These are phyloP conservation scores for Chlorella sp. DNA, from an alignment of 139 green algal species.

Conservation along the genomic window DNA sequence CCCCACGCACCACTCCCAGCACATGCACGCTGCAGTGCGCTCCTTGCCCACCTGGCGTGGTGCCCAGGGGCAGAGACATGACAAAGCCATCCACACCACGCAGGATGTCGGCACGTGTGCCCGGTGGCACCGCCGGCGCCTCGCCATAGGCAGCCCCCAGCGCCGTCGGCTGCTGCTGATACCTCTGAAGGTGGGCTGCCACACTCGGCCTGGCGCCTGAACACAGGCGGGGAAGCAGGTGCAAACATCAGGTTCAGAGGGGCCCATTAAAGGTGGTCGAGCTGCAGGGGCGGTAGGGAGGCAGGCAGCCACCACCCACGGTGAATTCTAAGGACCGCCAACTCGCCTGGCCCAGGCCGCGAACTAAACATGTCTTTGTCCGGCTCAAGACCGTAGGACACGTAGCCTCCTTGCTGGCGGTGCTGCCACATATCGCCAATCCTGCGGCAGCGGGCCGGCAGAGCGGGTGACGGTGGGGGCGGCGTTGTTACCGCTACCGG, in stretches of 20 bases:
- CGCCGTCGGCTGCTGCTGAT: not conserved
- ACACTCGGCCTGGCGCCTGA: not conserved
- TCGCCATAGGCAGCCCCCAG: not conserved
- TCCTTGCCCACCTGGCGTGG: not conserved
- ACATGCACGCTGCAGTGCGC: too few species aligned
- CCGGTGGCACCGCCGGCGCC: not conserved
- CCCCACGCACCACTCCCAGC: too few species aligned
- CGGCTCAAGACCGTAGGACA: not conserved
- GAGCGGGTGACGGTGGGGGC: too few species aligned
- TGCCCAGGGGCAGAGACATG: constrained; percentile 38
- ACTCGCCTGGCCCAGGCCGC: too few species aligned
- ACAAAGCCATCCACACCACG: constrained; percentile 34
- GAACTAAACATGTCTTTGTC: too few species aligned
- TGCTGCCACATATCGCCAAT: not conserved
- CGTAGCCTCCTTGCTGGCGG: not conserved
- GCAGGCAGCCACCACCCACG: not conserved
- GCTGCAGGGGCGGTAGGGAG: not conserved
- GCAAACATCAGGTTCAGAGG: not conserved
- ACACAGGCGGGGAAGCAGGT: not conserved
- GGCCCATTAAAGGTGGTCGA: not conserved
- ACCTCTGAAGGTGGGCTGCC: not conserved
- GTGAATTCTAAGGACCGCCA: too few species aligned
- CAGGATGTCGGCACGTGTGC: constrained; percentile 2
- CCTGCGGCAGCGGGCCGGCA: not conserved
- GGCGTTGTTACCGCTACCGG: constrained; percentile 10